Evolutionary conservation across 768 basidiomycete genomes (phyloP).

Genomic region (Lyophyllum decastes): DNA sequence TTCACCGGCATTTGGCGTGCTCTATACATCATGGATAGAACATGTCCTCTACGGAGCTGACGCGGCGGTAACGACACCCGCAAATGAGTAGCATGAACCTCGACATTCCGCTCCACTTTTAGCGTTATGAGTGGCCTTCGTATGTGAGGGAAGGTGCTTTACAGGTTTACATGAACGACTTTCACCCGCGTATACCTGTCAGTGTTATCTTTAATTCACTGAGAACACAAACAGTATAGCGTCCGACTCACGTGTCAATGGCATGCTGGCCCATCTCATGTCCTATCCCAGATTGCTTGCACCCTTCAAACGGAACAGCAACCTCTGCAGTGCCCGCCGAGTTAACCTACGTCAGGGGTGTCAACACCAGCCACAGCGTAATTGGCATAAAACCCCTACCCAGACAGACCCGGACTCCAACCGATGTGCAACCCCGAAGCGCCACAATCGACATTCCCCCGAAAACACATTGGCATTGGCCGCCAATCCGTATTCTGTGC

Average conservation of each 20-base stretch:
- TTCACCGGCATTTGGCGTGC: no score
- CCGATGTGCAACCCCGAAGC: slow-evolving; percentile 44
- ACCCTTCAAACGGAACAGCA: slow-evolving; percentile 78
- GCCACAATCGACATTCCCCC: background rate
- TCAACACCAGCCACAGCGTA: background rate
- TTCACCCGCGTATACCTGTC: background rate
- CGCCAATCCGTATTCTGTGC: background rate
- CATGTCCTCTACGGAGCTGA: no score
- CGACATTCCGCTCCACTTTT: no score
- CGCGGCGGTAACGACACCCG: no score
- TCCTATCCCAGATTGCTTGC: slow-evolving; percentile 84
- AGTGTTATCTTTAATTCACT: background rate
- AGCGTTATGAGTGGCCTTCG: no score
- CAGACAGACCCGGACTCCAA: slow-evolving; percentile 71
- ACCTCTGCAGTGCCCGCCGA: slow-evolving; percentile 44
- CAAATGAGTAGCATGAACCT: no score
- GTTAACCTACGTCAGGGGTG: slow-evolving; percentile 37
- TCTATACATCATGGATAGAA: no score
- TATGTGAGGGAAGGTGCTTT: no score
- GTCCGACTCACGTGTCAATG: slow-evolving; percentile 45
- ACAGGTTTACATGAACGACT: slow-evolving; percentile 1
- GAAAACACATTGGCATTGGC: background rate
- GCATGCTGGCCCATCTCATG: slow-evolving; percentile 80
- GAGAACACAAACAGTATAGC: background rate
- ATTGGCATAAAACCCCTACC: slow-evolving; percentile 31